These are phyloP conservation scores for Starmerella khaoyaiensis DNA, from an alignment of 805 yeast genomes.

Conservation along the genomic window DNA sequence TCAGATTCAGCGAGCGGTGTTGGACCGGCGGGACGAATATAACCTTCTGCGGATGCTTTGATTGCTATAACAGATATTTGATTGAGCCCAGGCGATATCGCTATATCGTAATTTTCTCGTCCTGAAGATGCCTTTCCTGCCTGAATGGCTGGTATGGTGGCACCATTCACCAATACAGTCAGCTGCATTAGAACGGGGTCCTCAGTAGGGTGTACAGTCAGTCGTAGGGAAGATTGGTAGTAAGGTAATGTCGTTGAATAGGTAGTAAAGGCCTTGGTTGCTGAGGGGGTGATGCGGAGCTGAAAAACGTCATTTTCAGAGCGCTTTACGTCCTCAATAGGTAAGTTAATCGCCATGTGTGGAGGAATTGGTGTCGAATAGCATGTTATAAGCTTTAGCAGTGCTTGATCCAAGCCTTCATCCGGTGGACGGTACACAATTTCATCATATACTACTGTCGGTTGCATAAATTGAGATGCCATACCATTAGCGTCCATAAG, in stretches of 20 bases:
- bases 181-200: constrained; percentile 28
- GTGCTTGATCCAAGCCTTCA: constrained; percentile 16
- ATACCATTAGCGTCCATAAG: no score
- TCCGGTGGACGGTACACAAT: constrained; percentile 19
- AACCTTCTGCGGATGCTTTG: constrained; percentile 20
- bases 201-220: constrained; percentile 35
- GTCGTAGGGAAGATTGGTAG: constrained; percentile 35
- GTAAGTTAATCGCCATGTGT: constrained; percentile 13
- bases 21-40: constrained; percentile 23
- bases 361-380: constrained; percentile 19
- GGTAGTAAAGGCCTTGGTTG: constrained; percentile 18
- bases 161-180: constrained; percentile 26
- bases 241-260: constrained; percentile 33
- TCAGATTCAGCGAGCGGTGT: constrained; percentile 24
- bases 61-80: constrained; percentile 25
- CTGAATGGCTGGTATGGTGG: constrained; percentile 18
- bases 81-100: constrained; percentile 28
- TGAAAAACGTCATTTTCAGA: constrained; percentile 22
- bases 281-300: constrained; percentile 21
- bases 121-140: neutral
- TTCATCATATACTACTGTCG: constrained; percentile 20
- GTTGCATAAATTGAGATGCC: constrained; percentile 18
- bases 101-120: constrained; percentile 24
- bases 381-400: constrained; percentile 21
- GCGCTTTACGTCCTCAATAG: constrained; percentile 18